A percentile compares a stretch with the other conserved stretches of the same genome.
Conservation (phyloP, 1,139 yeast species). For the Yamadazyma spencermartinsiae region DNA sequence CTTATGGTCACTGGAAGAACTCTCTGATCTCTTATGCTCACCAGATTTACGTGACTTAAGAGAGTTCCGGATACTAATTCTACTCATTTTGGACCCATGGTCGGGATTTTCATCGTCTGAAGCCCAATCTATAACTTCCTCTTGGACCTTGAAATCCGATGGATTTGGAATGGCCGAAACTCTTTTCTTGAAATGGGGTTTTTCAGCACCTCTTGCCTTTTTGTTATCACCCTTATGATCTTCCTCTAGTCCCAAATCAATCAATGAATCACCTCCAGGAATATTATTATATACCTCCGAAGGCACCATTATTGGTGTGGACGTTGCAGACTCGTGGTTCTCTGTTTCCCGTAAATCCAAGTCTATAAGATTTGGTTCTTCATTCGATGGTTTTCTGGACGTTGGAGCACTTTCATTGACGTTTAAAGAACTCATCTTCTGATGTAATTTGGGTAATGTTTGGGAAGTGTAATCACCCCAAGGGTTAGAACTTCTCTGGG, state of each 20-base stretch:
- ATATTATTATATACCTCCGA: conserved; percentile 10
- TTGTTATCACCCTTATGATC: neutral
- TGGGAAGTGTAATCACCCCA: conserved; percentile 24
- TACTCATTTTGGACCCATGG: conserved; percentile 39
- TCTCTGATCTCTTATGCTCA: conserved; percentile 37
- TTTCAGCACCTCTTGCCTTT: conserved; percentile 10
- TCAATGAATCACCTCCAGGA: conserved; percentile 25
- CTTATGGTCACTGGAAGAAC: conserved; percentile 22
- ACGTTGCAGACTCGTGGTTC: conserved; percentile 31
- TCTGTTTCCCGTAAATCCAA: conserved; percentile 27
- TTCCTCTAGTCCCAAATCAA: conserved; percentile 23
- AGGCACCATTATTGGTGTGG: conserved; percentile 23
- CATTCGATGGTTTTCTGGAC: conserved; percentile 12
- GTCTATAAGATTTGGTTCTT: conserved; percentile 36
- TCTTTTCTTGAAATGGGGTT: conserved; percentile 35
- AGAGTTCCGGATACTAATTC: conserved; percentile 44
- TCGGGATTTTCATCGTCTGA: conserved; percentile 49
- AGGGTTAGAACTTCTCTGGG: conserved; percentile 22
- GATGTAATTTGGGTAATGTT: conserved; percentile 2
- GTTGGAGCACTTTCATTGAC: conserved; percentile 3
- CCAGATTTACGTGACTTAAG: conserved; percentile 34
- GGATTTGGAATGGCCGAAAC: conserved; percentile 33
- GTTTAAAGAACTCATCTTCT: conserved; percentile 5
- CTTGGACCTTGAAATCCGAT: conserved; percentile 36
- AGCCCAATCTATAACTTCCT: conserved; percentile 50